Evolutionary conservation across 1,284 basidiomycete species (phyloP), one percentile per base, ranked within the genome.

Genomic region (Ceratobasidium sp.): DNA sequence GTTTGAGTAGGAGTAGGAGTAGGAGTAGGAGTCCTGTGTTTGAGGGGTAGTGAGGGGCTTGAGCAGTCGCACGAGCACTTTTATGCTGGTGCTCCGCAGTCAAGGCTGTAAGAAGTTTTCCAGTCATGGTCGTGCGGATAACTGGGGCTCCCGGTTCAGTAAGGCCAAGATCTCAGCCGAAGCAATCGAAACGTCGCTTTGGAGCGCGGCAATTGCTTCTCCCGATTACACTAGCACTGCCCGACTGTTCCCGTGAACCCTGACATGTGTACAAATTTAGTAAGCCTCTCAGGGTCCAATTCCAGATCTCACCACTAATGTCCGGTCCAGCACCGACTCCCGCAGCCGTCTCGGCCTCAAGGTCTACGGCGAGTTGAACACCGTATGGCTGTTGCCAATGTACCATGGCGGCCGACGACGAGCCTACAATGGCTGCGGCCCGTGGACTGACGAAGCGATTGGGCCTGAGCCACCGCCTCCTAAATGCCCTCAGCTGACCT

Each of bases 191-290:
- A 61, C 21, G 28, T 61, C 58, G 38, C n/a, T n/a, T 16, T 61
- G 41, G 58, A 46, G 58, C 58, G 11, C 38, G 58, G 58, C 58
- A 61, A 61, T 44, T 26, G 58, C 58, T 61, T 61, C 41, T 44
- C 21, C 58, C 58, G 46, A 21, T 58, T n/a, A n/a, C n/a, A 58
- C 38, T 41, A 21, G 57, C 58, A 61, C 58, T 44, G 58, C 58
- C 55, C 23, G 23, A 13, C 4, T 35, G 13, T 4, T 35, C 8
- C 35, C 54, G 11, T 28, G 32, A 8, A 28, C 54, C 54, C 54
- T 35, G 30, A 54, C 26, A 30, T n/a, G 14, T 23, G 54, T 30
- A 16, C 11, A 57, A 28, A 16, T 30, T 13, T 58, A 41, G 28
- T 18, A 32, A 30, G 55, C n/a, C 6, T 61, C 13, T 47, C 58